Conservation (phyloP, 768 basidiomycete species). For the Mycena latifolia region DNA sequence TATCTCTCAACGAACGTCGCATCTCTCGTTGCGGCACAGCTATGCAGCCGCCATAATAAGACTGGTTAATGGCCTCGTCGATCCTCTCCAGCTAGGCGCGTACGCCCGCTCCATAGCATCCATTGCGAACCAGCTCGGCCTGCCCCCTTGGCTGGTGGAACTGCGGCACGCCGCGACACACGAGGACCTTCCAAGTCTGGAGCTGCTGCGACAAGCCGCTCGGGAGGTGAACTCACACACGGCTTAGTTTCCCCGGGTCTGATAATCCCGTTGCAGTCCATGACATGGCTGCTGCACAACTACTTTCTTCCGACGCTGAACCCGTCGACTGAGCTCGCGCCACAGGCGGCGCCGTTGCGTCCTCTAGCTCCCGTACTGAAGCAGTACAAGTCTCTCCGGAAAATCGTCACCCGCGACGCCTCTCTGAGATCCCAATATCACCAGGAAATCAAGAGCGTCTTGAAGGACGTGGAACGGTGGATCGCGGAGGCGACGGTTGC, state of each 20-base stretch:
- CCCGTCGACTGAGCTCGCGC: conserved; percentile 53
- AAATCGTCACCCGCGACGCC: conserved; percentile 72
- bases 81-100: conserved; percentile 89
- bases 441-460: conserved; percentile 58
- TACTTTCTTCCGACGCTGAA: conserved; percentile 87
- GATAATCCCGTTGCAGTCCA: conserved; percentile 61
- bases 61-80: conserved; percentile 95
- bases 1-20: conserved; percentile 41
- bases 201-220: conserved; percentile 81
- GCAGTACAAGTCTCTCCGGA: conserved; percentile 78
- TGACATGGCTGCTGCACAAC: conserved; percentile 86
- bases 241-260: conserved; percentile 18
- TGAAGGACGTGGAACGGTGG: conserved; percentile 83
- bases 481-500: conserved; percentile 79
- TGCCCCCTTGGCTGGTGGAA: conserved; percentile 93
- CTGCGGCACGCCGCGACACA: conserved; percentile 96
- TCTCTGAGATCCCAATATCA: conserved; percentile 67
- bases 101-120: conserved; percentile 93
- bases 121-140: conserved; percentile 86
- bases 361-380: conserved; percentile 77
- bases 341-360: conserved; percentile 55
- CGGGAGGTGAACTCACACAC: conserved; percentile 63
- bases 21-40: conserved; percentile 75
- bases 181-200: conserved; percentile 91
- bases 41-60: conserved; percentile 88